These are phyloP conservation scores for Ceratobasidium sp. DNA, from an alignment of 1,284 basidiomycete genomes.

Conservation along the genomic window DNA sequence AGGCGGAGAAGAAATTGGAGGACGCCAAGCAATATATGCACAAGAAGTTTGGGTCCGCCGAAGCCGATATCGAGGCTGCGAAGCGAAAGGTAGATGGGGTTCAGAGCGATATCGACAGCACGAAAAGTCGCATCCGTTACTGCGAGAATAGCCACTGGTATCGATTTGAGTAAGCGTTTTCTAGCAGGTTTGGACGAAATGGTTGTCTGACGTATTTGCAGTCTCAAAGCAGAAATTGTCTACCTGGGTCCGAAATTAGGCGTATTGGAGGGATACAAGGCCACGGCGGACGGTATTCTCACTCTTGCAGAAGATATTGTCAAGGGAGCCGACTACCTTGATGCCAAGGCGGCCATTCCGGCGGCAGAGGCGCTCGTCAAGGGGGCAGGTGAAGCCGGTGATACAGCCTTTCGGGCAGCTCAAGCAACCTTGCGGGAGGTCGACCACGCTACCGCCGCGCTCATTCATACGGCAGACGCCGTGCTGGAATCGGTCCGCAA, in stretches of 20 bases:
- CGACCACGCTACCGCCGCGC: no score
- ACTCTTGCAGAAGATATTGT: no score
- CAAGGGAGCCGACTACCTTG: no score
- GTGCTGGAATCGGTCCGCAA: no score
- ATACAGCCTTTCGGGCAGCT: no score
- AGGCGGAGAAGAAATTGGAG: not conserved
- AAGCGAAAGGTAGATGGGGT: not conserved
- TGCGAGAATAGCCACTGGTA: not conserved
- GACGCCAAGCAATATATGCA: not conserved
- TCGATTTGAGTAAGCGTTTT: not conserved
- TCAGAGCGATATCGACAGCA: conserved; percentile 9
- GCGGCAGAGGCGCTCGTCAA: not conserved
- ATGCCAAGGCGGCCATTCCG: not conserved
- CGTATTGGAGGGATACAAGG: no score
- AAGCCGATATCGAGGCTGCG: not conserved
- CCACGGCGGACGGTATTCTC: no score
- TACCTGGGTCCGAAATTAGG: not conserved
- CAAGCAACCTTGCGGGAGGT: no score
- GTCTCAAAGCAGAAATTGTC: not conserved
- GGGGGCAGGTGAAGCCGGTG: no score
- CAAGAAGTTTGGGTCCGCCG: not conserved
- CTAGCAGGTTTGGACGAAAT: no score
- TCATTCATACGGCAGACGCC: no score
- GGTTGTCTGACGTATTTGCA: no score
- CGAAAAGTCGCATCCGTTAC: not conserved